Percentiles rank a stretch among this genome's conserved stretches.
phyloP scores from a whole-genome alignment of 164 flowering plant species.

The Buxus sempervirens region DNA sequence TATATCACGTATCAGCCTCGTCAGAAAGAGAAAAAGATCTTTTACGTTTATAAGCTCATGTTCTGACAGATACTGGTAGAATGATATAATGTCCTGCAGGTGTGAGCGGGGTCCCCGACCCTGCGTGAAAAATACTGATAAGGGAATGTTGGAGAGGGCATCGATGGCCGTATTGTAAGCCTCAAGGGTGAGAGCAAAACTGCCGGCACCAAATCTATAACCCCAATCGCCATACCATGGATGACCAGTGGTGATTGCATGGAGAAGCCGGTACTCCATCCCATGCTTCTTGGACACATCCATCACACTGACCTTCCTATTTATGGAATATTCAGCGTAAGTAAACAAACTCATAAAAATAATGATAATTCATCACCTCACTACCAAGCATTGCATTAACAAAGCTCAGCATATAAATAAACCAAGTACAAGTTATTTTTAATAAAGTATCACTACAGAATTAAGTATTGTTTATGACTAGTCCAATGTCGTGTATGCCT shows the following conservation, averaged over 20 bases:
- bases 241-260: constrained; percentile 60
- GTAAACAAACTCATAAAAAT: neutral
- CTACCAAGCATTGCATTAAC: no score
- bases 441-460: no score
- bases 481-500: no score
- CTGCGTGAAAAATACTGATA: constrained; percentile 37
- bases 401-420: no score
- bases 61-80: constrained; percentile 61
- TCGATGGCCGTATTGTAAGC: constrained; percentile 51
- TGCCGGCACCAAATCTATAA: constrained; percentile 75
- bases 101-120: constrained; percentile 39
- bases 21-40: constrained; percentile 55
- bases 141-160: constrained; percentile 43
- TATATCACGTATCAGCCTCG: constrained; percentile 38
- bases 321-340: neutral
- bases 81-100: constrained; percentile 45
- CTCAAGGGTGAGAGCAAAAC: constrained; percentile 57
- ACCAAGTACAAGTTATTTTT: no score
- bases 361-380: no score
- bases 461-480: no score
- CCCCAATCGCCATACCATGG: constrained; percentile 95
- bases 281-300: constrained; percentile 85
- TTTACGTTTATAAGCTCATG: constrained; percentile 39
- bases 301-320: constrained; percentile 83
- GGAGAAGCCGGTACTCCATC: constrained; percentile 66